Evolutionary conservation across 306 rosid genomes (phyloP), one percentile per base, ranked within the genome.

Genomic region (Vigna reflexopilosa): DNA sequence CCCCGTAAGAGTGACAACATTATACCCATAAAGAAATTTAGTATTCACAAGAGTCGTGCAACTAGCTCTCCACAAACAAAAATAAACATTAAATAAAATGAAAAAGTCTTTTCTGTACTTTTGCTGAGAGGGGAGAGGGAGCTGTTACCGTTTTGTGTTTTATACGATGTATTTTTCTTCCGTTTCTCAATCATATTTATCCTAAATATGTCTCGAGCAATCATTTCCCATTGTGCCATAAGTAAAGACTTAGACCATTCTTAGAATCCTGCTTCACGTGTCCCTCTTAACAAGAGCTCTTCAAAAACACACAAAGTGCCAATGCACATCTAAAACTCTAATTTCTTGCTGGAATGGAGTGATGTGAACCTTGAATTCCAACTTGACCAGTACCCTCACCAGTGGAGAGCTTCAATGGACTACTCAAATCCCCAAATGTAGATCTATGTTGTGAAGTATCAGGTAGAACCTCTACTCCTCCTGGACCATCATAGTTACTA

Each of bases 281-380:
- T 75, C 80, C 79, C 70, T 78, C 75, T 38, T 20, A 34, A 44
- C 15, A 28, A 36, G 55, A 59, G 64, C 75, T 68, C 77, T 36
- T 73, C 72, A 59, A 42, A 59, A 66, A 64, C 63, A 77, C n/a
- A 17, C n/a, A 17, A 17, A 20, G 77, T 71, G 84, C 83, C 20
- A 16, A 67, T 26, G 79, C 58, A 85, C 85, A 82, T 79, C 65
- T 64, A 77, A 65, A 75, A 76, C 88, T 86, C 82, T 86, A 88
- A 79, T 89, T 89, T 82, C 84, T 83, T 47, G 81, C 88, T 26
- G 90, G 85, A 72, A 68, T 71, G 40, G 91, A 74, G 83, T 49
- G 81, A 72, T 86, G 87, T 7, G 85, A 65, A 48, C 81, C 87
- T 82, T 73, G 82, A 79, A 63, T 54, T 50, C 82, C 76, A 66